Conservation (phyloP, 306 rosid species). For the Potentilla sterilis region DNA sequence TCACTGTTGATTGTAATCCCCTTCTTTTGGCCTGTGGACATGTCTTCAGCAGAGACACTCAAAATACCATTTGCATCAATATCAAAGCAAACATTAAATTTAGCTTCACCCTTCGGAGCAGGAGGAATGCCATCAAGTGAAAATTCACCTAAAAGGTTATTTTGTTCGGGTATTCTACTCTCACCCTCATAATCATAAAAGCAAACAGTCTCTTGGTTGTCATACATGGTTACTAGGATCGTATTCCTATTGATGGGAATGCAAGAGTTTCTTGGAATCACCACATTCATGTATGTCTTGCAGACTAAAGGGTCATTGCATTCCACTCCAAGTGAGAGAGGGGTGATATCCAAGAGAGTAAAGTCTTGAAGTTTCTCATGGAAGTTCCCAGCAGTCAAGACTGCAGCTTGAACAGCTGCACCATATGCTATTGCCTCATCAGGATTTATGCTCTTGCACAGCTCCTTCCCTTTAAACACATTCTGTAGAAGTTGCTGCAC, state of each 20-base stretch:
- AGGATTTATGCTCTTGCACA: not conserved
- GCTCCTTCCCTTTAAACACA: not conserved
- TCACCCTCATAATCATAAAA: not conserved
- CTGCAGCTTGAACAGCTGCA: not conserved
- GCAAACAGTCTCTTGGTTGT: fast-evolving
- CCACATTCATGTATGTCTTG: fast-evolving
- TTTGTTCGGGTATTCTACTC: not conserved
- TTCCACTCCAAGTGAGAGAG: not conserved
- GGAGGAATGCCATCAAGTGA: not conserved
- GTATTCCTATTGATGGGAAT: not conserved
- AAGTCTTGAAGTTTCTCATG: slow-evolving; percentile 1
- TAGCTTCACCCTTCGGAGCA: fast-evolving
- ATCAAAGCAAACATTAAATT: not conserved
- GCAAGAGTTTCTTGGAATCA: slow-evolving; percentile 10
- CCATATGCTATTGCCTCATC: not conserved
- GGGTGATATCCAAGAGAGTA: slow-evolving; percentile 9
- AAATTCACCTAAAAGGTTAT: not conserved
- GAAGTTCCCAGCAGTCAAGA: not conserved
- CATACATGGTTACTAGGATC: not conserved
- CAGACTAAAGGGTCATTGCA: no score
- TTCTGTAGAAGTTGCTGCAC: not conserved
- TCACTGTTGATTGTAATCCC: slow-evolving; percentile 6
- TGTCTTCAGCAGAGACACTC: slow-evolving; percentile 9
- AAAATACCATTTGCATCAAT: slow-evolving; percentile 8
- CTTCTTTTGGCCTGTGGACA: not conserved